Conservation (phyloP, 2,329 filamentous ascomycete genomes). For the Fusarium guadeloupense region DNA sequence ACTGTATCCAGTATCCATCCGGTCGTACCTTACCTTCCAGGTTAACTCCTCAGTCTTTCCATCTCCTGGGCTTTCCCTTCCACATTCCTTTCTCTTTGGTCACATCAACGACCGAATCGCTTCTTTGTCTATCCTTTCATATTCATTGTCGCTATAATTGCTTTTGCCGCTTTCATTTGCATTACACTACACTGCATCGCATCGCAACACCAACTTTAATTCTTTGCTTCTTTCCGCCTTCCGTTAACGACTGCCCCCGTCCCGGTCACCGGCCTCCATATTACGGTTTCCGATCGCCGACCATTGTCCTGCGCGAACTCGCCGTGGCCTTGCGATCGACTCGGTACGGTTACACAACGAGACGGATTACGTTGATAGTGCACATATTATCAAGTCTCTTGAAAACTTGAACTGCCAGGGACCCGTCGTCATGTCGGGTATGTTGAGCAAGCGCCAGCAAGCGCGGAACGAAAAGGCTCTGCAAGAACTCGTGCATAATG, state of each 20-base stretch:
- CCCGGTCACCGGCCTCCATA: constrained; percentile 25
- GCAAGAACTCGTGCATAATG: constrained; percentile 83
- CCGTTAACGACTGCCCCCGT: constrained; percentile 21
- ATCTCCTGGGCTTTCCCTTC: constrained; percentile 23
- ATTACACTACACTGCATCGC: not conserved
- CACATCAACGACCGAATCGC: constrained; percentile 26
- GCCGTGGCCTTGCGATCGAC: constrained; percentile 24
- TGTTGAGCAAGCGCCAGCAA: constrained; percentile 94
- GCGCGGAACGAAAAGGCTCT: constrained; percentile 93
- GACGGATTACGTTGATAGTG: constrained; percentile 13
- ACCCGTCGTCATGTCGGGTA: constrained; percentile 67
- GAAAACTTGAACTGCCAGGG: constrained; percentile 1
- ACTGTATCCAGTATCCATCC: constrained; percentile 5
- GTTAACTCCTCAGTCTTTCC: constrained; percentile 22
- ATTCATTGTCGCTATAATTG: constrained; percentile 28
- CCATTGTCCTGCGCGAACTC: constrained; percentile 22
- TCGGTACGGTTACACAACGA: constrained; percentile 34
- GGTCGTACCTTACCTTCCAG: not conserved
- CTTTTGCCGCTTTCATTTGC: constrained; percentile 22
- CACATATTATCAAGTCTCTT: constrained; percentile 4
- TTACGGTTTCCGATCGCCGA: constrained; percentile 18
- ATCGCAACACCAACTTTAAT: constrained; percentile 11
- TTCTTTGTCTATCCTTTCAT: constrained; percentile 32
- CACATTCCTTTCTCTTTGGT: constrained; percentile 23
- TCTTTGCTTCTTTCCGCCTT: constrained; percentile 24